Evolutionary conservation across 2,329 filamentous ascomycete species (phyloP).

Genomic region (Epichloe elymi): DNA sequence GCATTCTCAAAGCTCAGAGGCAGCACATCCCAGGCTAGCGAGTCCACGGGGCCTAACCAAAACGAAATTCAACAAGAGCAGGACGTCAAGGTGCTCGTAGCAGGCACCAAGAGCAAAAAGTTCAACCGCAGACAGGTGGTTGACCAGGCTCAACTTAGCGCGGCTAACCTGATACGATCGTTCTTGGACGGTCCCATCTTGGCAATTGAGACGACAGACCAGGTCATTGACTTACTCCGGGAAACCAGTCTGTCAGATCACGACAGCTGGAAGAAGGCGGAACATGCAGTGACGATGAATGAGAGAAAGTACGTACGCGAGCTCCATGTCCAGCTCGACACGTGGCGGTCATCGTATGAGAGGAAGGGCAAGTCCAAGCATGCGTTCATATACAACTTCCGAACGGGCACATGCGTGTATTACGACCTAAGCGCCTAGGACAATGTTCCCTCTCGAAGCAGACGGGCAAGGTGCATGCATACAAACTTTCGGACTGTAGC

Average conservation of each 20-base stretch:
- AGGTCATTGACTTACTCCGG: slow-evolving; percentile 63
- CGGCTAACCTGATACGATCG: slow-evolving; percentile 50
- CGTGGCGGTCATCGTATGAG: slow-evolving; percentile 47
- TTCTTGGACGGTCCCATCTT: slow-evolving; percentile 70
- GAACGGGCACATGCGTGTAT: slow-evolving; percentile 70
- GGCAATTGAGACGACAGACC: slow-evolving; percentile 78
- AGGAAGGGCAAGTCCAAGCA: slow-evolving; percentile 44
- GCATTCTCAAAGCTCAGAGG: slow-evolving; percentile 33
- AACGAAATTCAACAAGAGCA: slow-evolving; percentile 36
- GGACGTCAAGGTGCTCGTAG: slow-evolving; percentile 73
- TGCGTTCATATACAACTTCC: slow-evolving; percentile 85
- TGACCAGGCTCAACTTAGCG: slow-evolving; percentile 55
- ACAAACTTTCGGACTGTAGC: too few relatives aligned
- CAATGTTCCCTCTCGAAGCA: background rate
- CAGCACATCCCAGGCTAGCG: slow-evolving; percentile 18
- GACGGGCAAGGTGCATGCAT: background rate
- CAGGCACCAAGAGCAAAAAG: slow-evolving; percentile 79
- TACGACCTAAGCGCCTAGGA: slow-evolving; percentile 58
- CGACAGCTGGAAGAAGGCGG: slow-evolving; percentile 71
- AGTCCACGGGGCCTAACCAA: slow-evolving; percentile 8
- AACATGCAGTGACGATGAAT: slow-evolving; percentile 61
- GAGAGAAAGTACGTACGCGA: slow-evolving; percentile 76
- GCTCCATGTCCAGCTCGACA: slow-evolving; percentile 61
- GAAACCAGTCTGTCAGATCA: slow-evolving; percentile 63
- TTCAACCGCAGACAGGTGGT: slow-evolving; percentile 78